Evolutionary conservation across 805 yeast species (phyloP).

Genomic region (Candida succiphila): DNA sequence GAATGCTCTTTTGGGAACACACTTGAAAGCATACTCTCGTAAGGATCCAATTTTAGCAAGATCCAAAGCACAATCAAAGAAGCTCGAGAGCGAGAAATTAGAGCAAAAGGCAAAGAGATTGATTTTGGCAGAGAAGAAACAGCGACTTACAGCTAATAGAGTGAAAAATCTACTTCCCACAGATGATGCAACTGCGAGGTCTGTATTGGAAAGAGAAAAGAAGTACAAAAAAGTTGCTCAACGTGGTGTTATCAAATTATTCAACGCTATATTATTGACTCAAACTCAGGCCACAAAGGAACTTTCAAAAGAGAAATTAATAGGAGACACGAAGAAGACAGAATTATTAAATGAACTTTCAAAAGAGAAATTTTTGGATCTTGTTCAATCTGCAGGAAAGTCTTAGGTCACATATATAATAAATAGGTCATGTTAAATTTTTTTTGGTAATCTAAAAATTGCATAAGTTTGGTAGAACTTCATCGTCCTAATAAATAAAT

Average conservation of each 20-base stretch:
- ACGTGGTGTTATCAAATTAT: slow-evolving; percentile 76
- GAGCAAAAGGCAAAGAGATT: slow-evolving; percentile 77
- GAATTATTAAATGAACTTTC: slow-evolving; percentile 70
- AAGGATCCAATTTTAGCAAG: slow-evolving; percentile 87
- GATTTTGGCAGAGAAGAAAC: slow-evolving; percentile 61
- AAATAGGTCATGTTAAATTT: too few relatives aligned
- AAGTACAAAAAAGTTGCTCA: slow-evolving; percentile 73
- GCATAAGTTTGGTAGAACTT: too few relatives aligned
- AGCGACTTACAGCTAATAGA: slow-evolving; percentile 55
- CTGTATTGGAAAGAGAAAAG: slow-evolving; percentile 55
- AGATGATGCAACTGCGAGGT: slow-evolving; percentile 48
- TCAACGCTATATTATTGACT: slow-evolving; percentile 74
- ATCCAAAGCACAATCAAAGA: slow-evolving; percentile 56
- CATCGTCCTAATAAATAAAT: too few relatives aligned
- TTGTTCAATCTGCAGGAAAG: slow-evolving; percentile 72
- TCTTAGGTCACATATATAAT: too few relatives aligned
- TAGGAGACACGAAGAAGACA: slow-evolving; percentile 37
- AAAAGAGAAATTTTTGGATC: slow-evolving; percentile 81
- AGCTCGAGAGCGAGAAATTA: slow-evolving; percentile 69
- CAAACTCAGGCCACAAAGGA: slow-evolving; percentile 54
- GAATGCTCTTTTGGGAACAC: slow-evolving; percentile 73
- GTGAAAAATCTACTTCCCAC: slow-evolving; percentile 57
- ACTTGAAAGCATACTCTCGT: slow-evolving; percentile 80
- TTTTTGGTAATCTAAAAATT: too few relatives aligned
- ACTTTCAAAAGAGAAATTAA: slow-evolving; percentile 28